Evolutionary conservation across 768 basidiomycete species (phyloP).

Genomic region (Auriculariales sp.): DNA sequence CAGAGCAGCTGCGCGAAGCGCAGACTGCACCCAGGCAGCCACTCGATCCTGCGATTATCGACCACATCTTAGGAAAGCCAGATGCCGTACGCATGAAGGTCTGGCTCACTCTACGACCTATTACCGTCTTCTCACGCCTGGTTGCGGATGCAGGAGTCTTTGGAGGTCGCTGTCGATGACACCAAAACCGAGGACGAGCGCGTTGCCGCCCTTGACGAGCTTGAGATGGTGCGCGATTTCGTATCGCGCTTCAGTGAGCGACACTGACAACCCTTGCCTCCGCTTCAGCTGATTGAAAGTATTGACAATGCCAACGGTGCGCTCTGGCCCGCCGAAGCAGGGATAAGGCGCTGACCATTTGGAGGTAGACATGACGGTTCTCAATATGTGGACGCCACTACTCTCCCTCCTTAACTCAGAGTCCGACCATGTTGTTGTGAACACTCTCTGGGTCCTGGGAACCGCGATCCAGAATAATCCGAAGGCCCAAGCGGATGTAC

Average conservation of each 20-base stretch:
- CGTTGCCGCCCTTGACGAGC: conserved; percentile 59
- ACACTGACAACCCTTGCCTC: not conserved
- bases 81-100: conserved; percentile 71
- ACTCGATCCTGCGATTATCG: conserved; percentile 73
- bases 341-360: not conserved
- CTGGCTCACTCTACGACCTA: too few relatives aligned
- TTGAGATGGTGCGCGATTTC: conserved; percentile 68
- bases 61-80: conserved; percentile 70
- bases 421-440: conserved; percentile 45
- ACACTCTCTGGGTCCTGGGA: conserved; percentile 75
- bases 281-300: conserved; percentile 56
- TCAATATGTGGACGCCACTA: conserved; percentile 69
- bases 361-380: conserved; percentile 48
- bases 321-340: too few relatives aligned
- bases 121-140: too few relatives aligned
- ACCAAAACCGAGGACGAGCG: conserved; percentile 40
- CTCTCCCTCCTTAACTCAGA: conserved; percentile 47
- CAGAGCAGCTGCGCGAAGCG: conserved; percentile 12
- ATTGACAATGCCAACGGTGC: conserved; percentile 85
- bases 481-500: conserved; percentile 58
- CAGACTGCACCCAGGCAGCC: conserved; percentile 20
- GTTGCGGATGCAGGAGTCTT: conserved; percentile 31
- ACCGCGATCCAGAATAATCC: conserved; percentile 88
- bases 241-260: too few relatives aligned
- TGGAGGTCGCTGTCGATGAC: conserved; percentile 47